phyloP scores from a whole-genome alignment of 202 grass and related monocot genomes.

The Carex arenaria region DNA sequence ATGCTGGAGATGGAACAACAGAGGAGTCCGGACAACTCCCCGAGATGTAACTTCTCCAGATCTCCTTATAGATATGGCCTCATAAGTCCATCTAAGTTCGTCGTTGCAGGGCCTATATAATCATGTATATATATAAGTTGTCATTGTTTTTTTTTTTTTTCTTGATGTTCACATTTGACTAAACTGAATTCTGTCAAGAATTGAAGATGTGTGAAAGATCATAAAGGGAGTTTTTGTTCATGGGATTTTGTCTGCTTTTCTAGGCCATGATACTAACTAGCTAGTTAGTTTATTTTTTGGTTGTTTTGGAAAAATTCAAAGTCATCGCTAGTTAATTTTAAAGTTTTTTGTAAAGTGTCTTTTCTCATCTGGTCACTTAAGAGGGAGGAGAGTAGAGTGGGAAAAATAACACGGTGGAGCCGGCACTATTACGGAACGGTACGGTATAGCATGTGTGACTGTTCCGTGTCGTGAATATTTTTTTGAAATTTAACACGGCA shows the following conservation, averaged over 20 bases:
- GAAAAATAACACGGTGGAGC: too few relatives aligned
- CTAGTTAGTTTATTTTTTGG: background rate
- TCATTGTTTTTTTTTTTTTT: background rate
- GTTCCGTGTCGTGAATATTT: too few relatives aligned
- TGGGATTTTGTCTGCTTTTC: too few relatives aligned
- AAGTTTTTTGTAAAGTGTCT: background rate
- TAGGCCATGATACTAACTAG: too few relatives aligned
- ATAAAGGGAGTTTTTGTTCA: background rate
- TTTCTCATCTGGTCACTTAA: background rate
- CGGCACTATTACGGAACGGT: too few relatives aligned
- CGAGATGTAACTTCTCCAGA: slow-evolving; percentile 16
- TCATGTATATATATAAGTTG: background rate
- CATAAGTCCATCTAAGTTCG: slow-evolving; percentile 29
- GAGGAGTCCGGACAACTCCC: background rate
- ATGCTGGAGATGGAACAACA: slow-evolving; percentile 66
- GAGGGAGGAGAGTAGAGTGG: too few relatives aligned
- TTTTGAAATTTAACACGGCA: too few relatives aligned
- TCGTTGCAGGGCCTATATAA: slow-evolving; percentile 32
- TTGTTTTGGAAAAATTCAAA: background rate
- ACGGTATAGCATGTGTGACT: too few relatives aligned
- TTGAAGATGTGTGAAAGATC: background rate
- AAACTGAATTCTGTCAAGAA: background rate
- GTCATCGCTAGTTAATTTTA: background rate
- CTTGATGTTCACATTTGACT: background rate
- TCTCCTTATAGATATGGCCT: slow-evolving; percentile 29